phyloP scores from a whole-genome alignment of 345 rosid genomes.

The Pugionium dolabratum region DNA sequence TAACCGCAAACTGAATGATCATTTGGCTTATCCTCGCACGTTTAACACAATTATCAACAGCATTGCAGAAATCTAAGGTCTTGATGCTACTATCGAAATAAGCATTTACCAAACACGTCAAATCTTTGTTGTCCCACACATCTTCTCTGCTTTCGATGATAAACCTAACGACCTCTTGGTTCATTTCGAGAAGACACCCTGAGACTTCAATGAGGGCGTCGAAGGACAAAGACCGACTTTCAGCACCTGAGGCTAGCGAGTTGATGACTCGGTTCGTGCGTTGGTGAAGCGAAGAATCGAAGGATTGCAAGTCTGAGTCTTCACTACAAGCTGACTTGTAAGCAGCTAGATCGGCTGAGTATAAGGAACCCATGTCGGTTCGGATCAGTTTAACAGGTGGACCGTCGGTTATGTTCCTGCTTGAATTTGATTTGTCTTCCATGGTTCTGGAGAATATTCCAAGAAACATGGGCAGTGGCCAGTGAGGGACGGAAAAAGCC shows the following conservation, averaged over 20 bases:
- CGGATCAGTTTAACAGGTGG: slow-evolving; percentile 30
- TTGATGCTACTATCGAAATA: slow-evolving; percentile 72
- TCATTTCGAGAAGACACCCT: slow-evolving; percentile 70
- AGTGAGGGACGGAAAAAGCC: not conserved
- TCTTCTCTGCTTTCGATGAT: slow-evolving; percentile 71
- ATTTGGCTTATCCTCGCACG: slow-evolving; percentile 63
- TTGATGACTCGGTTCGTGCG: slow-evolving; percentile 64
- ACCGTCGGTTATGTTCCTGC: slow-evolving; percentile 30
- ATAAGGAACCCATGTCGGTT: slow-evolving; percentile 40
- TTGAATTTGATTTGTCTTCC: slow-evolving; percentile 34
- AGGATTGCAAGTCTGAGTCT: slow-evolving; percentile 69
- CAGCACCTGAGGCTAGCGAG: slow-evolving; percentile 56
- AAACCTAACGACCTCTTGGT: slow-evolving; percentile 69
- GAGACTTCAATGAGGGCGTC: slow-evolving; percentile 79
- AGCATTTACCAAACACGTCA: slow-evolving; percentile 63
- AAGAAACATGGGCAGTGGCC: slow-evolving; percentile 27
- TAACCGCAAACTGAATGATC: slow-evolving; percentile 60
- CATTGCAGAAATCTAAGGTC: slow-evolving; percentile 74
- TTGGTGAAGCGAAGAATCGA: slow-evolving; percentile 60
- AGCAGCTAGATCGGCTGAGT: slow-evolving; percentile 54
- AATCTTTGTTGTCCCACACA: slow-evolving; percentile 64
- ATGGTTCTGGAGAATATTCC: slow-evolving; percentile 24
- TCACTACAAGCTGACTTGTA: slow-evolving; percentile 70
- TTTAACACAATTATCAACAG: slow-evolving; percentile 61
- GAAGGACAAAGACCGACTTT: slow-evolving; percentile 58